Conservation (phyloP, 495 filamentous ascomycete species). For the Neurospora sp. region DNA sequence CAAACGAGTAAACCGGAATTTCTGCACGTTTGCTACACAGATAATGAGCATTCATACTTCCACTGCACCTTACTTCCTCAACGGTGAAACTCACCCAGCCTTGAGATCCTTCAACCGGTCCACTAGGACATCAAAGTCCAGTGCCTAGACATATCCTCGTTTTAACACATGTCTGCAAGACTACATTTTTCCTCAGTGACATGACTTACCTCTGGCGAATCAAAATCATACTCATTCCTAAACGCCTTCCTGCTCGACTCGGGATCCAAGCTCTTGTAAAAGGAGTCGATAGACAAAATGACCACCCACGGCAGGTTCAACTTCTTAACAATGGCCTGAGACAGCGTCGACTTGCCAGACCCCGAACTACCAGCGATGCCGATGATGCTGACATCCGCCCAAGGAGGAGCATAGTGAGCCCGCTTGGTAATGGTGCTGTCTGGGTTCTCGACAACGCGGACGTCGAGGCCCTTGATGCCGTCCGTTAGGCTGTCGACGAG, state of each 20-base stretch:
- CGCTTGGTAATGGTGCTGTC: constrained; percentile 31
- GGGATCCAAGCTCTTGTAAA: constrained; percentile 74
- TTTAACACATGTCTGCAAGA: background rate
- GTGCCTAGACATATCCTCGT: constrained; percentile 37
- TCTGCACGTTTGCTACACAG: constrained; percentile 71
- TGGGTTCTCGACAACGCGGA: constrained; percentile 6
- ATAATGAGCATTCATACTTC: background rate
- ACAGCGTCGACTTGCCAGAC: constrained; percentile 93
- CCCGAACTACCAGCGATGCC: constrained; percentile 93
- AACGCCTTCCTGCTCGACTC: constrained; percentile 73
- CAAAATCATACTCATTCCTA: constrained; percentile 88
- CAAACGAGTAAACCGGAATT: constrained; percentile 92
- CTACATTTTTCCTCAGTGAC: background rate
- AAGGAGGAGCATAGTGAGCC: constrained; percentile 82
- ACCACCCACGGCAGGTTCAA: constrained; percentile 96
- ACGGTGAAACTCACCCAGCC: constrained; percentile 56
- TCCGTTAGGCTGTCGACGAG: background rate
- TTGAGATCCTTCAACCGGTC: constrained; percentile 77
- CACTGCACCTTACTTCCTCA: constrained; percentile 1
- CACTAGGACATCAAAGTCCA: constrained; percentile 87
- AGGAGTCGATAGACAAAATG: constrained; percentile 95
- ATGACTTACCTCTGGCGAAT: constrained; percentile 56
- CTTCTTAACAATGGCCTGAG: constrained; percentile 79
- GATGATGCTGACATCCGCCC: constrained; percentile 90
- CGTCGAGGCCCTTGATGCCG: constrained; percentile 1